Evolutionary conservation across 345 rosid species (phyloP), one percentile per base, ranked within the genome.

Genomic region (Aethionema arabicum): DNA sequence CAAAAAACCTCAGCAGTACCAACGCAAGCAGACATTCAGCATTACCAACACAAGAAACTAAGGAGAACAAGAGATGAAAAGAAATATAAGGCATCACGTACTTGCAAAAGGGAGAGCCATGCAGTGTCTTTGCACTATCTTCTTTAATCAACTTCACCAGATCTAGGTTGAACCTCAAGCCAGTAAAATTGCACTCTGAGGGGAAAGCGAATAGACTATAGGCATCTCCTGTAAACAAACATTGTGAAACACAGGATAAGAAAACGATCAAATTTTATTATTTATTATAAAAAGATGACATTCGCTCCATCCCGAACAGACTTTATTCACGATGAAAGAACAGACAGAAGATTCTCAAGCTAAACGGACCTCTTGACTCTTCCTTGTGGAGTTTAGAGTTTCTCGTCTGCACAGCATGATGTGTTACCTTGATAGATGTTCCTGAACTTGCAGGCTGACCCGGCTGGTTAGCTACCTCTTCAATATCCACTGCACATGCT

Each of bases 111-210:
- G 79, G 77, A 68, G 95, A 80, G 68, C 76, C 81, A 67, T 63
- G 74, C 56, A 85, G 77, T 63, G 78, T 40, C 30, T 52, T 76
- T 72, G 68, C 80, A 3, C 83, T 16, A 60, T 77, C 78, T 80
- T 84, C 83, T 81, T 90, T 87, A 38, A 87, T 64, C 64, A 66
- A 69, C 30, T 83, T 87, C 72, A 87, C 95, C 78, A 89, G 67
- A 70, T 85, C 87, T 55, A 79, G 88, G 72, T 70, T 79, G 69
- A 89, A 93, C 55, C 89, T 87, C 66, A 76, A 61, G 56, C 99
- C 99, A 10, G 96, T 82, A 86, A 93, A 93, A 80, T 90, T 93
- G 82, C 99, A 90, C 79, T 93, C 96, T 0, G 93, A 87, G 56
- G 99, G 99, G 73, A 90, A 82, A 54, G 91, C 97, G 71, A 93